These are phyloP conservation scores for Trichoderma atrobrunneum DNA, from an alignment of 2,329 filamentous ascomycete species.

Conservation along the genomic window DNA sequence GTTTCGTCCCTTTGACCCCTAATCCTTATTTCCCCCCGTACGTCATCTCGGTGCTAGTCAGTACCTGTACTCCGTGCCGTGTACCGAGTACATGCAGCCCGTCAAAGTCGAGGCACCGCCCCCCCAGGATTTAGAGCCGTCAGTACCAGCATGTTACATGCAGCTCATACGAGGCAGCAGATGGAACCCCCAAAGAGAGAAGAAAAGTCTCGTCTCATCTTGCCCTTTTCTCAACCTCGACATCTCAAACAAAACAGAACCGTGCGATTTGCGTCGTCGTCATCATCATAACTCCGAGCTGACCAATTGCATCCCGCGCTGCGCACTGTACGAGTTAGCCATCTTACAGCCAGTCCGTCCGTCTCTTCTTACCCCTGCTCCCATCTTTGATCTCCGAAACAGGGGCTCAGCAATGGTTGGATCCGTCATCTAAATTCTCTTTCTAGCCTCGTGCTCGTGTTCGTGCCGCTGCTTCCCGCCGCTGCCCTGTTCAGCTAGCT, in stretches of 20 bases:
- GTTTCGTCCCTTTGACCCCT: neutral
- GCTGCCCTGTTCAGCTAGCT: neutral
- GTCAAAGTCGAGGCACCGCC: neutral
- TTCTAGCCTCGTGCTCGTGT: conserved; percentile 15
- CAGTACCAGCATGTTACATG: neutral
- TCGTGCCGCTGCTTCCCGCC: neutral
- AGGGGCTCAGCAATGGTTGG: conserved; percentile 4
- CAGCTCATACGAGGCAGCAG: neutral
- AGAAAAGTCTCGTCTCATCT: neutral
- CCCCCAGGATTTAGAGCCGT: neutral
- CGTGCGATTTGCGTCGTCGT: neutral
- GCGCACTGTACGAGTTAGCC: neutral
- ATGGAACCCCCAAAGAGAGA: neutral
- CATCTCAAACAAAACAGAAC: neutral
- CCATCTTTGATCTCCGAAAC: conserved; percentile 17
- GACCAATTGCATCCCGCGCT: neutral
- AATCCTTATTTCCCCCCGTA: neutral
- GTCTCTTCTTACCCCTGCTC: neutral
- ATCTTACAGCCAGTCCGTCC: neutral
- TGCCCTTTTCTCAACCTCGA: neutral
- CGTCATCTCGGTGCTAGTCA: neutral
- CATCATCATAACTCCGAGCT: neutral
- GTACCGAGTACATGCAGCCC: neutral
- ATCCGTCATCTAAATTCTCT: neutral
- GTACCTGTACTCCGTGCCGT: neutral